phyloP scores from a whole-genome alignment of 768 basidiomycete species.

The Wakefieldia striispora region DNA sequence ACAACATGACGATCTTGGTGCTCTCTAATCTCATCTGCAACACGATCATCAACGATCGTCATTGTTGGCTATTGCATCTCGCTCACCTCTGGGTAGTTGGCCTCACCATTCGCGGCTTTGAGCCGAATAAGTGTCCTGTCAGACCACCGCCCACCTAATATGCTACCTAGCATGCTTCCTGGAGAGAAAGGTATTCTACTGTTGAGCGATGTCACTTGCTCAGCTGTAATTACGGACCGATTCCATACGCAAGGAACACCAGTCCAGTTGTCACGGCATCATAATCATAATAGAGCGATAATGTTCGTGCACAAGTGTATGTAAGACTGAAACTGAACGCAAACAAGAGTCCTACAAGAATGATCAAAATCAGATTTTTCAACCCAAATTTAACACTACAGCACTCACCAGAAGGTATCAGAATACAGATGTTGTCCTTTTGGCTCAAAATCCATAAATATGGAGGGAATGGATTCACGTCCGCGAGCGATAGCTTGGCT shows the following conservation, averaged over 20 bases:
- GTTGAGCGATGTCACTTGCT: not conserved
- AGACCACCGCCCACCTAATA: conserved; percentile 62
- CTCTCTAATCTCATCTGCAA: conserved; percentile 74
- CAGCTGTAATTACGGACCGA: conserved; percentile 42
- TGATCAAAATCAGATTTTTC: not conserved
- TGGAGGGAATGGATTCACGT: conserved; percentile 72
- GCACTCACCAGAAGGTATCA: conserved; percentile 37
- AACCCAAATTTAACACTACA: not conserved
- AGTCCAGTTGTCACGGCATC: conserved; percentile 73
- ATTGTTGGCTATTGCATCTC: not conserved
- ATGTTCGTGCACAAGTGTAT: conserved; percentile 75
- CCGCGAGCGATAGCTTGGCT: conserved; percentile 58
- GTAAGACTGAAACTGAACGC: conserved; percentile 67
- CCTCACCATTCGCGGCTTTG: conserved; percentile 47
- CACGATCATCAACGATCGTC: not conserved
- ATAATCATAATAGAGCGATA: conserved; percentile 64
- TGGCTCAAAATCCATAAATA: conserved; percentile 56
- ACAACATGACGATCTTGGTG: conserved; percentile 52
- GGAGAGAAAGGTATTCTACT: not conserved
- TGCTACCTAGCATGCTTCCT: conserved; percentile 52
- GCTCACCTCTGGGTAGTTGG: conserved; percentile 63
- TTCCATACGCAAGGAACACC: conserved; percentile 72
- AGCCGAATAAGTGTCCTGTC: conserved; percentile 48
- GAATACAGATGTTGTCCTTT: conserved; percentile 64
- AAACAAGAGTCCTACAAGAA: conserved; percentile 57